Conservation (phyloP, 2,329 filamentous ascomycete genomes). For the Knoxdaviesia proteae region DNA sequence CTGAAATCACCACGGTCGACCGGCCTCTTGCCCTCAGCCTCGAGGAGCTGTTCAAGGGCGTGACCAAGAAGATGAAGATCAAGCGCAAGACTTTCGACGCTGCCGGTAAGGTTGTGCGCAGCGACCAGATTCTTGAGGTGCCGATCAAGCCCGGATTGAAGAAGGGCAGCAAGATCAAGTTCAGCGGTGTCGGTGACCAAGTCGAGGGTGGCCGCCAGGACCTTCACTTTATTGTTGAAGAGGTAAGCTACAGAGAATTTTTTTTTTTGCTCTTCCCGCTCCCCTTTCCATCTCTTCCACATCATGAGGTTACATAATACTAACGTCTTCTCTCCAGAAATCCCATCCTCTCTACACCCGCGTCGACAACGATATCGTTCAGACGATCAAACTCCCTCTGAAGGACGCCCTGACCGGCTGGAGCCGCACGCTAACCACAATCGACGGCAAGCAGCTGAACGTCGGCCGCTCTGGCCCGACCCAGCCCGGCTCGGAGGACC, state of each 20-base stretch:
- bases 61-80: conserved; percentile 94
- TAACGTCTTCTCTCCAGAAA: conserved; percentile 43
- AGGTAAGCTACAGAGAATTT: conserved; percentile 38
- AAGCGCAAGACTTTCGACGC: conserved; percentile 90
- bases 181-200: conserved; percentile 91
- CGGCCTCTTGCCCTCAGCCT: conserved; percentile 60
- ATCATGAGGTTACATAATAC: conserved; percentile 7
- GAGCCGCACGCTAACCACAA: conserved; percentile 78
- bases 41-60: conserved; percentile 74
- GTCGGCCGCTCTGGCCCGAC: conserved; percentile 71
- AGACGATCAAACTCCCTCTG: conserved; percentile 60
- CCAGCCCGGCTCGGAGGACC: conserved; percentile 60
- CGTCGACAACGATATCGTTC: conserved; percentile 70
- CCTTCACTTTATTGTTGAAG: conserved; percentile 81
- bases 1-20: conserved; percentile 82
- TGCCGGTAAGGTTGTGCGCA: conserved; percentile 62
- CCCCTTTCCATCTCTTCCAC: too few species aligned
- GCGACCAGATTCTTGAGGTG: conserved; percentile 82
- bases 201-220: conserved; percentile 93
- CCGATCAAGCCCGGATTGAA: conserved; percentile 92
- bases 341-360: conserved; percentile 65
- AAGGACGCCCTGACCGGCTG: conserved; percentile 93
- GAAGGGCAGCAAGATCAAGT: conserved; percentile 96
- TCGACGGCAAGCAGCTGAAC: conserved; percentile 70
- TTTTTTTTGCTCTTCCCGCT: background rate